Evolutionary conservation across 2,329 filamentous ascomycete species (phyloP), one percentile per base, ranked within the genome.

Genomic region (Fusarium sp.): DNA sequence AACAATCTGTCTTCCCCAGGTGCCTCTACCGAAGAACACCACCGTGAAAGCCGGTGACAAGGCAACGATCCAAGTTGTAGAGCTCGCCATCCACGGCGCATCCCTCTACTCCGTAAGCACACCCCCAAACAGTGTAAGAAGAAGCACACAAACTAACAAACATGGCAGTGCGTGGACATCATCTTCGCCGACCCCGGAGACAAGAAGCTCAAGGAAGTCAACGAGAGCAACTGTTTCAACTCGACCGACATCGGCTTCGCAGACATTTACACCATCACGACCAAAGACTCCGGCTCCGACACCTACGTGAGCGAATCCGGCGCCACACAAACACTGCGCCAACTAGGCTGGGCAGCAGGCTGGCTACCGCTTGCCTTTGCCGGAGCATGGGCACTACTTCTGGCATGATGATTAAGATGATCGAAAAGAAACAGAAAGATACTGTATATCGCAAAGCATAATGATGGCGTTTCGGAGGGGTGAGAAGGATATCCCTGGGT

Each of bases 41-140:
- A 88, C 80, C 1, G 90, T 93, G 45, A 89, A 91, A 47, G 81
- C 89, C 0, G 96, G 96, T n/a, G 92, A 97, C 80, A 89, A 92
- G 75, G 94, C 93, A 23, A 97, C 94, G 0, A 96, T 97, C 58
- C 94, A 97, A 76, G 79, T 97, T 4, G 89, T 97, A 24, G 93
- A 97, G 82, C 80, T 88, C 9, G 94, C 94, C 15, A 82, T 92
- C 61, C 94, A 97, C 75, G 94, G 94, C 4, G 94, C 93, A 3
- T 85, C 92, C 7, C 79, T 97, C 38, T 97, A 90, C 76, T 94
- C 91, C 63, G 92, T 94, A 83, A 70, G 90, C 6, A 2, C 21
- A 14, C 40, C 6, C 7, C 17, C 6, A 17, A 11, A 7, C 7
- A 12, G 12, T 2, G 4, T 8, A 20, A 3, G 7, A 4, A 28